Evolutionary conservation across 2,329 filamentous ascomycete species (phyloP).

Genomic region (Epichloe sp.): DNA sequence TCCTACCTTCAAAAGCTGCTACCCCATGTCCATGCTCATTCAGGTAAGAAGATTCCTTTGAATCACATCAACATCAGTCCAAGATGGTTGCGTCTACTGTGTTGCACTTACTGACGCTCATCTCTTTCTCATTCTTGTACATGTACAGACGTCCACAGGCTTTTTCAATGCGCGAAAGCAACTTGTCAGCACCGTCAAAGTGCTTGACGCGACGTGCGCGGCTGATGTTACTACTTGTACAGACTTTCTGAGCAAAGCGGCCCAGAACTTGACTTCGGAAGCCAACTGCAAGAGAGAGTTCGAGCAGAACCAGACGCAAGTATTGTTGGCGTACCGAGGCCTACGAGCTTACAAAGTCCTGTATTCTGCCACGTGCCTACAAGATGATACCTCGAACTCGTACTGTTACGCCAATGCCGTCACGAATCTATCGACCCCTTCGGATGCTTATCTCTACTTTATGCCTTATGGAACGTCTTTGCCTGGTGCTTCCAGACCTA

Average conservation of each 20-base stretch:
- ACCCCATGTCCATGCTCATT: slow-evolving; percentile 74
- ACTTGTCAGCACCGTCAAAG: slow-evolving; percentile 56
- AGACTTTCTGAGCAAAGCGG: slow-evolving; percentile 49
- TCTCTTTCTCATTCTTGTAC: not conserved
- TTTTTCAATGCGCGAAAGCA: slow-evolving; percentile 74
- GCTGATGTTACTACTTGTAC: slow-evolving; percentile 55
- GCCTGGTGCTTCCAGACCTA: slow-evolving; percentile 53
- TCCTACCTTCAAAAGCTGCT: slow-evolving; percentile 56
- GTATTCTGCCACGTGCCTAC: slow-evolving; percentile 70
- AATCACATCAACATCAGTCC: not conserved
- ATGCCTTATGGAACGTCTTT: slow-evolving; percentile 65
- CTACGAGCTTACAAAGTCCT: slow-evolving; percentile 65
- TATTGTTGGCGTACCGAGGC: slow-evolving; percentile 62
- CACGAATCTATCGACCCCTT: slow-evolving; percentile 56
- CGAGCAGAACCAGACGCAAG: slow-evolving; percentile 50
- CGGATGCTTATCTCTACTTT: slow-evolving; percentile 73
- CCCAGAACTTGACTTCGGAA: slow-evolving; percentile 46
- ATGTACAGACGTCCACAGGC: slow-evolving; percentile 55
- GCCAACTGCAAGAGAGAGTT: slow-evolving; percentile 63
- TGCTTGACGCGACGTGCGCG: slow-evolving; percentile 66
- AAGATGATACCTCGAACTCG: slow-evolving; percentile 47
- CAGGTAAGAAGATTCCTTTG: slow-evolving; percentile 36
- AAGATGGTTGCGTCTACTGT: not conserved
- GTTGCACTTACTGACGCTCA: not conserved
- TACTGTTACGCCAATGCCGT: slow-evolving; percentile 80